Percentiles rank a stretch among this genome's conserved stretches.
These are phyloP conservation scores for Lecanicillium sp. DNA, from an alignment of 2,329 filamentous ascomycete species.

Conservation along the genomic window DNA sequence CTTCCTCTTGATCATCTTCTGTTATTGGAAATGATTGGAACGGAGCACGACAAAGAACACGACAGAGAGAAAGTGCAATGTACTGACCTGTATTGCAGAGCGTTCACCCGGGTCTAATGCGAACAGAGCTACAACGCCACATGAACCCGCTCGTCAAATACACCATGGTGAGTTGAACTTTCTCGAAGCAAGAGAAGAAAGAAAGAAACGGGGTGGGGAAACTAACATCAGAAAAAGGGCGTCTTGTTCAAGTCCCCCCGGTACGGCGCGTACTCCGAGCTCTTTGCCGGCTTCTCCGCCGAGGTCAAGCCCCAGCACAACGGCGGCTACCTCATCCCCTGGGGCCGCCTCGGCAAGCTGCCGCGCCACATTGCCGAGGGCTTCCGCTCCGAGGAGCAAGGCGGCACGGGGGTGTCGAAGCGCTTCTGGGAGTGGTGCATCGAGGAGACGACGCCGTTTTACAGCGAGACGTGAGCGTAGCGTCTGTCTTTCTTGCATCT, in stretches of 20 bases:
- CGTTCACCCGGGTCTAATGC: constrained; percentile 28
- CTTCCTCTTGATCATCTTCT: neutral
- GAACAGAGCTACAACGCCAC: constrained; percentile 24
- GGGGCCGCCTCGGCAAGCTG: constrained; percentile 19
- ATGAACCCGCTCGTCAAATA: constrained; percentile 1
- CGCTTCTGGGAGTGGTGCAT: neutral
- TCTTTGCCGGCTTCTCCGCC: constrained; percentile 16
- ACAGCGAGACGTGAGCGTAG: neutral
- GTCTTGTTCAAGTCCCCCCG: constrained; percentile 15
- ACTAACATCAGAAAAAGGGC: neutral
- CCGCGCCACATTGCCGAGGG: neutral
- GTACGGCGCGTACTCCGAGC: neutral
- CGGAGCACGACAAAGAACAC: too few relatives aligned
- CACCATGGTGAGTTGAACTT: neutral
- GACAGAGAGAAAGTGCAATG: too few relatives aligned
- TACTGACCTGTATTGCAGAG: constrained; percentile 2
- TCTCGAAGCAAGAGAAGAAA: neutral
- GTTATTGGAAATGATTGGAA: too few relatives aligned
- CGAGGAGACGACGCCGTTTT: neutral
- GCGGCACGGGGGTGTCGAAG: neutral
- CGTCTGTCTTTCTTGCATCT: too few relatives aligned
- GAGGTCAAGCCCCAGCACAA: constrained; percentile 30
- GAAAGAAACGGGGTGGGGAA: neutral
- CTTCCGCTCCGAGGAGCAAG: neutral
- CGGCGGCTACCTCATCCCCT: constrained; percentile 12